Percentiles rank a stretch among this genome's conserved stretches.
phyloP scores from a whole-genome alignment of 192 early-diverging fungal species.

The Backusella parvicylindrica region DNA sequence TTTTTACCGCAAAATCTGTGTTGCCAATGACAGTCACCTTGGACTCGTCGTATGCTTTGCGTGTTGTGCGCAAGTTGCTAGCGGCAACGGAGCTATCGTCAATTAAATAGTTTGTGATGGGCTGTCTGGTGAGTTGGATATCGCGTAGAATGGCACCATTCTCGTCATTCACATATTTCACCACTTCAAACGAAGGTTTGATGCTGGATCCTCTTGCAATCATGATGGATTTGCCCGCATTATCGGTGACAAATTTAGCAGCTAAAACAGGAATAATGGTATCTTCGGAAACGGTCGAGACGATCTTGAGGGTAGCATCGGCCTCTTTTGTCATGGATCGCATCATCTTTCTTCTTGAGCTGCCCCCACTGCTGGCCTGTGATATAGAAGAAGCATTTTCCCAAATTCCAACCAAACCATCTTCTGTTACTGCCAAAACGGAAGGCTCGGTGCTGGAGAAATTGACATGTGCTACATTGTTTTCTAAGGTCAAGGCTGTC shows the following conservation, averaged over 20 bases:
- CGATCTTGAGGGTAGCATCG: constrained; percentile 41
- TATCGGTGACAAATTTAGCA: constrained; percentile 40
- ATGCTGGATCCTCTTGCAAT: constrained; percentile 48
- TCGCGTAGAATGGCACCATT: constrained; percentile 19
- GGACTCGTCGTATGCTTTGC: constrained; percentile 53
- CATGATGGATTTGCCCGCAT: constrained; percentile 31
- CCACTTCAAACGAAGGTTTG: constrained; percentile 51
- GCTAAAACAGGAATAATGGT: constrained; percentile 42
- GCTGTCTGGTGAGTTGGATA: constrained; percentile 27
- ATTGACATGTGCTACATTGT: constrained; percentile 41
- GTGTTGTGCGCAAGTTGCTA: constrained; percentile 39
- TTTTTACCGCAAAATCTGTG: constrained; percentile 37
- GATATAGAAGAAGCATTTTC: constrained; percentile 36
- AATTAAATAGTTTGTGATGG: constrained; percentile 38
- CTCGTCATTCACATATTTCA: constrained; percentile 38
- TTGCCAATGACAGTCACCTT: constrained; percentile 37
- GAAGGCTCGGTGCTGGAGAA: constrained; percentile 39
- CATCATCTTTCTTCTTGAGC: constrained; percentile 35
- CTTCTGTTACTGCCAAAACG: constrained; percentile 50
- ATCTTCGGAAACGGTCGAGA: constrained; percentile 33
- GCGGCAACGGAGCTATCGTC: constrained; percentile 45
- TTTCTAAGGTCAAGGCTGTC: constrained; percentile 47
- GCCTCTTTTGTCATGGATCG: constrained; percentile 40
- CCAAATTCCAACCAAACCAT: constrained; percentile 50
- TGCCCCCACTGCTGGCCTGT: background rate